Conservation (phyloP, 192 early-diverging fungal genomes). For the Coemansia umbellata region DNA sequence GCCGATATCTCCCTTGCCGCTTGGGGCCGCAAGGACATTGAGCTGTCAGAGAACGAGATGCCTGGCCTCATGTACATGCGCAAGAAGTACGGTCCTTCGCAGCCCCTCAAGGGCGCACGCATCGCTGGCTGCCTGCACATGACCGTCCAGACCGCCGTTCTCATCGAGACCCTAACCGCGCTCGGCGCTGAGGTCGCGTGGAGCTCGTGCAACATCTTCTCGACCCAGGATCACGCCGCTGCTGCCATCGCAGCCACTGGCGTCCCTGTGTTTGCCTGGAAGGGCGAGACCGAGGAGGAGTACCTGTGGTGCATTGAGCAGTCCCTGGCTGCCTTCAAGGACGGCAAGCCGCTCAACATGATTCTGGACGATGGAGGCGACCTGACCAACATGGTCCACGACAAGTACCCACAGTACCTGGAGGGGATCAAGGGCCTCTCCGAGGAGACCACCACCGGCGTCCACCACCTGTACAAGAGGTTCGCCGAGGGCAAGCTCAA, state of each 20-base stretch:
- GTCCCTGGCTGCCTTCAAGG: slow-evolving; percentile 87
- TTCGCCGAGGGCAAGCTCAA: slow-evolving; percentile 93
- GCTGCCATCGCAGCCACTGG: slow-evolving; percentile 95
- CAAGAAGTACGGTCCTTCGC: slow-evolving; percentile 82
- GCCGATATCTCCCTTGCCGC: slow-evolving; percentile 92
- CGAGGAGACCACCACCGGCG: slow-evolving; percentile 99
- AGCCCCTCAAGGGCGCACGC: slow-evolving; percentile 92
- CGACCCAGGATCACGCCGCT: slow-evolving; percentile 98
- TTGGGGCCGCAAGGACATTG: slow-evolving; percentile 97
- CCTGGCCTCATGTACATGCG: slow-evolving; percentile 95
- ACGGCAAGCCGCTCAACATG: slow-evolving; percentile 93
- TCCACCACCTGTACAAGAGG: slow-evolving; percentile 99
- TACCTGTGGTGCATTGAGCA: slow-evolving; percentile 99
- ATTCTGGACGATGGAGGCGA: slow-evolving; percentile 99
- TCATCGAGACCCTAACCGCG: slow-evolving; percentile 94
- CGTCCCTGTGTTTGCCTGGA: slow-evolving; percentile 98
- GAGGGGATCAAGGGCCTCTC: slow-evolving; percentile 88
- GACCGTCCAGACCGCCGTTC: slow-evolving; percentile 98
- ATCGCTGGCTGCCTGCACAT: slow-evolving; percentile 98
- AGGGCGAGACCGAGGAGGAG: slow-evolving; percentile 99
- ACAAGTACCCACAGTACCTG: slow-evolving; percentile 89
- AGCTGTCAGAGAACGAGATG: slow-evolving; percentile 97
- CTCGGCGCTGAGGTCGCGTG: slow-evolving; percentile 94
- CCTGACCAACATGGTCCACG: slow-evolving; percentile 93
- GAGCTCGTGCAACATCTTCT: slow-evolving; percentile 93